A percentile compares a stretch with the other conserved stretches of the same genome.
Evolutionary conservation across 441 rosid genomes (phyloP).

Genomic region (Mallotus repandus): DNA sequence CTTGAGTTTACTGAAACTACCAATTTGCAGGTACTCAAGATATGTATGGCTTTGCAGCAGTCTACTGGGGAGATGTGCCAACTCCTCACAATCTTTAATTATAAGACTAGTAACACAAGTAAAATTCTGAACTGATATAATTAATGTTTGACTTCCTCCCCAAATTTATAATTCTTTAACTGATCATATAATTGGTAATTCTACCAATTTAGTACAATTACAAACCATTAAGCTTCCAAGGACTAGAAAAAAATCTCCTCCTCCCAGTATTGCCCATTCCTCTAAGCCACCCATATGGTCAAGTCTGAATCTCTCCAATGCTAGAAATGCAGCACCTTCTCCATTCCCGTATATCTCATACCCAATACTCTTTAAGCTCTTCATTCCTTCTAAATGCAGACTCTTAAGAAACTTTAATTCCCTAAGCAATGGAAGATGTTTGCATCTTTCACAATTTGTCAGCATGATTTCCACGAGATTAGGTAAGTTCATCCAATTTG

Average conservation of each 20-base stretch:
- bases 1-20: background rate
- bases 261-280: slow-evolving; percentile 12
- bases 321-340: background rate
- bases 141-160: background rate
- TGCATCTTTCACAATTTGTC: background rate
- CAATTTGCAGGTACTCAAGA: background rate
- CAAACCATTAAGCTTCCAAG: background rate
- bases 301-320: slow-evolving; percentile 7
- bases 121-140: background rate
- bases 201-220: slow-evolving; percentile 11
- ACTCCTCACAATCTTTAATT: background rate
- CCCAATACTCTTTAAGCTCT: slow-evolving; percentile 9
- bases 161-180: background rate
- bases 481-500: no score
- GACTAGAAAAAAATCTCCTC: background rate
- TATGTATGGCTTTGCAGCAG: slow-evolving; percentile 1
- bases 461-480: no score
- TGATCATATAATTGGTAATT: slow-evolving; percentile 11
- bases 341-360: slow-evolving; percentile 5
- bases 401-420: slow-evolving; percentile 14
- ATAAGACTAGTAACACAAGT: background rate
- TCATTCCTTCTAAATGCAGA: background rate
- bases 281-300: background rate
- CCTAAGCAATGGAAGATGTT: slow-evolving; percentile 27
- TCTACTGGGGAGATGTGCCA: background rate